Evolutionary conservation across 140 eudicot genomes (phyloP).

Genomic region (Bidens hawaiensis): DNA sequence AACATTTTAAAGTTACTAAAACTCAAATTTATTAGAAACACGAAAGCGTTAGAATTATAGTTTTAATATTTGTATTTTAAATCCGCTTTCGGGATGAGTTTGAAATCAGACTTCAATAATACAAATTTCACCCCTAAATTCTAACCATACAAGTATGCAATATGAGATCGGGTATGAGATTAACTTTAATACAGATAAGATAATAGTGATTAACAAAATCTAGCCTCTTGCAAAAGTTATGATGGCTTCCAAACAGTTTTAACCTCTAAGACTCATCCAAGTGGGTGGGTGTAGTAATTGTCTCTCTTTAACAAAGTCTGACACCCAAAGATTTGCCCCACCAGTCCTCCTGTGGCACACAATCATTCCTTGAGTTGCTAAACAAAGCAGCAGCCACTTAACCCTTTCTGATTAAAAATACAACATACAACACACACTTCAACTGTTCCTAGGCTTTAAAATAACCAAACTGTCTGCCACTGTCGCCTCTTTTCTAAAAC

Average conservation of each 20-base stretch:
- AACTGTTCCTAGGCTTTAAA: slow-evolving; percentile 25
- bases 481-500: slow-evolving; percentile 65
- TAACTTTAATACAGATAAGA: no score
- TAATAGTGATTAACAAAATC: background rate
- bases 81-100: background rate
- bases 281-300: slow-evolving; percentile 39
- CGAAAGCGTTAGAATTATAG: background rate
- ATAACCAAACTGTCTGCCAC: slow-evolving; percentile 67
- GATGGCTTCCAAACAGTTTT: slow-evolving; percentile 19
- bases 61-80: no score
- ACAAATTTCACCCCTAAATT: background rate
- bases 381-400: slow-evolving; percentile 23
- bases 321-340: slow-evolving; percentile 43
- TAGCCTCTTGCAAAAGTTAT: background rate
- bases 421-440: slow-evolving; percentile 23
- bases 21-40: background rate
- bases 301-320: slow-evolving; percentile 34
- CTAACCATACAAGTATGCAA: background rate
- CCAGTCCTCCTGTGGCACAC: slow-evolving; percentile 13
- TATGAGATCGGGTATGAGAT: background rate
- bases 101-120: background rate
- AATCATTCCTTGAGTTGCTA: slow-evolving; percentile 42
- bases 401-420: slow-evolving; percentile 4
- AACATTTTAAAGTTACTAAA: background rate
- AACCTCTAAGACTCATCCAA: slow-evolving; percentile 34